These are phyloP conservation scores for Verbascum thapsus DNA, from an alignment of 257 asterid species.

Conservation along the genomic window DNA sequence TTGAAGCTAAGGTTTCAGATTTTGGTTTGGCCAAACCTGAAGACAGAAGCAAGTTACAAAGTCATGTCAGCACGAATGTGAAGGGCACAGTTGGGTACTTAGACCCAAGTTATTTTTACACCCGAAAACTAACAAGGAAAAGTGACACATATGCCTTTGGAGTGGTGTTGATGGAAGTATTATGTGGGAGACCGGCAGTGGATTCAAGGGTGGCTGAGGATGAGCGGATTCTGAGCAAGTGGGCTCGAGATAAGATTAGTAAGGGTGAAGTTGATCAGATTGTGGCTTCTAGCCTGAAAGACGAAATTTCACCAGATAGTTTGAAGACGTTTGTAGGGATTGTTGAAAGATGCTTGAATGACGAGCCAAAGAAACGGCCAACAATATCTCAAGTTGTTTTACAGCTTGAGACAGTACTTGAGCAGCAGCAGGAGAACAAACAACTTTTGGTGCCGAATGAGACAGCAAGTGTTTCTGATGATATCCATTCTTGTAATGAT, in stretches of 20 bases:
- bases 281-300: conserved; percentile 40
- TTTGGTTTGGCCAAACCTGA: conserved; percentile 45
- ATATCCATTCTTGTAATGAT: not conserved
- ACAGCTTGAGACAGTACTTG: conserved; percentile 34
- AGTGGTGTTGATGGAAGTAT: not conserved
- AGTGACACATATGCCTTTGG: conserved; percentile 9
- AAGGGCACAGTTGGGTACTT: conserved; percentile 10
- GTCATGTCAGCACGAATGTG: conserved; percentile 1
- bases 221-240: conserved; percentile 41
- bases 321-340: conserved; percentile 44
- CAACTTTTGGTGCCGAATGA: conserved; percentile 6
- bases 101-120: not conserved
- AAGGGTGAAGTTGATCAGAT: conserved; percentile 51
- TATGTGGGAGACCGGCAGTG: too few relatives aligned
- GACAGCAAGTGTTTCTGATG: conserved; percentile 17
- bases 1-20: conserved; percentile 46
- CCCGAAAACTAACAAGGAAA: not conserved
- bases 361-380: conserved; percentile 49
- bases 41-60: conserved; percentile 27
- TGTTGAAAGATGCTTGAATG: conserved; percentile 46
- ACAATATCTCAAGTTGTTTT: conserved; percentile 51
- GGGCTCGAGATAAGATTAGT: conserved; percentile 53
- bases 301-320: conserved; percentile 42
- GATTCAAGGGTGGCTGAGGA: conserved; percentile 25
- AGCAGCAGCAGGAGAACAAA: conserved; percentile 30